Conservation (phyloP, 129 eudicot species). For the Artemisia tridentata region DNA sequence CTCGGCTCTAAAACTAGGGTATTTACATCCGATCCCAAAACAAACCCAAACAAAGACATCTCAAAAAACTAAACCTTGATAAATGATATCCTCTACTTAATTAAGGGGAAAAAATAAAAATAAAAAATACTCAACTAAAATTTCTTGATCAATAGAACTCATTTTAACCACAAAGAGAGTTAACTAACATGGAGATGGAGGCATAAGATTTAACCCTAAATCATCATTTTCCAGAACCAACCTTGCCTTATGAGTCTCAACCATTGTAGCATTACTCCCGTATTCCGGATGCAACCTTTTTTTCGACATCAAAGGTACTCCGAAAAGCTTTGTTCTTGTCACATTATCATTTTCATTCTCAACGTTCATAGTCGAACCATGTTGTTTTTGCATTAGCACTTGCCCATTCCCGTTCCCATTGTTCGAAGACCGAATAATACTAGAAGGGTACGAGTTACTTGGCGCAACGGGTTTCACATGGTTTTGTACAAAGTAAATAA, state of each 20-base stretch:
- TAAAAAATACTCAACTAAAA: conserved; percentile 18
- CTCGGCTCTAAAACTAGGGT: conserved; percentile 14
- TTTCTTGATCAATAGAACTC: conserved; percentile 24
- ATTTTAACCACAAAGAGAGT: background rate
- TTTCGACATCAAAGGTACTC: conserved; percentile 75
- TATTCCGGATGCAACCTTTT: conserved; percentile 73
- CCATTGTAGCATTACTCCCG: conserved; percentile 25
- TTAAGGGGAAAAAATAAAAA: background rate
- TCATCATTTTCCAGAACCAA: conserved; percentile 79
- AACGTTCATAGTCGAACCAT: conserved; percentile 5
- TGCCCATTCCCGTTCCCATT: background rate
- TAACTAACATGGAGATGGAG: conserved; percentile 68
- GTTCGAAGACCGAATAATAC: background rate
- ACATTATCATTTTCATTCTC: conserved; percentile 5
- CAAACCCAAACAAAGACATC: conserved; percentile 29
- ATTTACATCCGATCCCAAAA: conserved; percentile 36
- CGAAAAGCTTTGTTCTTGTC: conserved; percentile 64
- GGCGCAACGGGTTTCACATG: conserved; percentile 88
- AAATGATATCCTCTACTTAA: background rate
- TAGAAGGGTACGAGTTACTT: conserved; percentile 48
- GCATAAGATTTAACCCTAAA: conserved; percentile 94
- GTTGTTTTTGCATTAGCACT: conserved; percentile 13
- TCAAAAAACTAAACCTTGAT: conserved; percentile 21
- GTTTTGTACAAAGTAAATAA: conserved; percentile 89
- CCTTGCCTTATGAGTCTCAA: conserved; percentile 67